Conservation (phyloP, 805 yeast species). For the Metschnikowia kunwiensis region DNA sequence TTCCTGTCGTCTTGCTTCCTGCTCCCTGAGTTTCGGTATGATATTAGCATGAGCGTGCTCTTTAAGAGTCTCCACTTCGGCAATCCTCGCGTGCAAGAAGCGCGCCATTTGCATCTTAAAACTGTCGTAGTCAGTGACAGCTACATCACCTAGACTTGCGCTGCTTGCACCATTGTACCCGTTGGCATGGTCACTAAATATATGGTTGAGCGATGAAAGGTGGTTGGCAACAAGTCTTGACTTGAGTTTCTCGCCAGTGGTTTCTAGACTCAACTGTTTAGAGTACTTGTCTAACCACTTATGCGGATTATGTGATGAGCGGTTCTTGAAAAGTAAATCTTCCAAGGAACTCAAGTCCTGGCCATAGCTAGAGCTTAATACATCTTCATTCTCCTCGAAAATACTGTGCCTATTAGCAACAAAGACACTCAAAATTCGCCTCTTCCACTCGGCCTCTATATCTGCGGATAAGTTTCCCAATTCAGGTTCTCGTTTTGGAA, state of each 20-base stretch:
- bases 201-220: slow-evolving; percentile 8
- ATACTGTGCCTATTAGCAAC: slow-evolving; percentile 29
- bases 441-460: slow-evolving; percentile 32
- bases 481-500: slow-evolving; percentile 22
- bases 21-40: slow-evolving; percentile 23
- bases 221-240: slow-evolving; percentile 11
- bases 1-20: slow-evolving; percentile 32
- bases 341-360: slow-evolving; percentile 9
- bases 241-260: slow-evolving; percentile 25
- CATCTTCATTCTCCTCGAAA: slow-evolving; percentile 17
- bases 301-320: too few species aligned
- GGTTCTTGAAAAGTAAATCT: slow-evolving; percentile 24
- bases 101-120: slow-evolving; percentile 31
- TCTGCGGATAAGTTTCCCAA: slow-evolving; percentile 19
- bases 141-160: background rate
- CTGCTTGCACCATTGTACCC: slow-evolving; percentile 3
- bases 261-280: slow-evolving; percentile 18
- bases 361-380: slow-evolving; percentile 27
- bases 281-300: slow-evolving; percentile 22
- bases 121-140: slow-evolving; percentile 22
- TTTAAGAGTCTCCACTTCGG: slow-evolving; percentile 20
- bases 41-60: slow-evolving; percentile 13
- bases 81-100: slow-evolving; percentile 22
- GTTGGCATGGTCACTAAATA: slow-evolving; percentile 5
- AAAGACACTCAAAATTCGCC: slow-evolving; percentile 27